A percentile compares a stretch with the other conserved stretches of the same genome.
Conservation (phyloP, 169 alveolate genomes). For the Eimeria acervulina region DNA sequence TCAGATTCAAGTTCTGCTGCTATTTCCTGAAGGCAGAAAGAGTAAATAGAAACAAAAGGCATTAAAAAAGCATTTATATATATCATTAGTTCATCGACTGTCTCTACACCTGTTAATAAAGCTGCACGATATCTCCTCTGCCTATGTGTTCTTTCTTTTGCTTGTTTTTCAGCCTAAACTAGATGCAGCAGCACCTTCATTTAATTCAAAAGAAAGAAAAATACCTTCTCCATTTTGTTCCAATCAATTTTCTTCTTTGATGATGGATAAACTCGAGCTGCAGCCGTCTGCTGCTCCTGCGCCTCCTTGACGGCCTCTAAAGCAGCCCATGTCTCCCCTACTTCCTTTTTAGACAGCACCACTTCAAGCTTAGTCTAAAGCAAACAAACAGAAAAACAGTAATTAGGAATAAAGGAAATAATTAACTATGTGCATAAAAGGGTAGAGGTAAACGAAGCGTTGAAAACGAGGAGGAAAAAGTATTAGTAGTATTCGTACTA, state of each 20-base stretch:
- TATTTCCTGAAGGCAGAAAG: conserved; percentile 65
- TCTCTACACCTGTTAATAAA: too few relatives aligned
- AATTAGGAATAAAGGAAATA: not conserved
- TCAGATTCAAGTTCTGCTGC: conserved; percentile 82
- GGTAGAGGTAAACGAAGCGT: too few relatives aligned
- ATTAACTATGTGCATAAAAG: too few relatives aligned
- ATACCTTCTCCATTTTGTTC: conserved; percentile 77
- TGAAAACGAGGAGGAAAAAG: too few relatives aligned
- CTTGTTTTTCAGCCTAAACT: too few relatives aligned
- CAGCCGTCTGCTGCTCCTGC: not conserved
- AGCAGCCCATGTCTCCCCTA: conserved; percentile 61
- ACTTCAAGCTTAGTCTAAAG: conserved; percentile 76
- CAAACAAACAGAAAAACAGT: not conserved
- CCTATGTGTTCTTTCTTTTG: too few relatives aligned
- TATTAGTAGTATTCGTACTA: too few relatives aligned
- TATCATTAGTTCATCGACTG: too few relatives aligned
- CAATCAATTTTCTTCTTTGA: conserved; percentile 79
- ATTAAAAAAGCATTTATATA: not conserved
- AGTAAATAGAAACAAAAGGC: not conserved
- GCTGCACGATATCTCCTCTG: too few relatives aligned
- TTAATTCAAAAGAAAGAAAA: not conserved
- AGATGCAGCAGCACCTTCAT: too few relatives aligned
- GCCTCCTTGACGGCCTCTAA: conserved; percentile 57
- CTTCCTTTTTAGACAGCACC: conserved; percentile 23
- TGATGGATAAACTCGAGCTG: conserved; percentile 65